Base-by-base conservation (phyloP, 805 yeast genomes). In the Candida namnaoensis region DNA sequence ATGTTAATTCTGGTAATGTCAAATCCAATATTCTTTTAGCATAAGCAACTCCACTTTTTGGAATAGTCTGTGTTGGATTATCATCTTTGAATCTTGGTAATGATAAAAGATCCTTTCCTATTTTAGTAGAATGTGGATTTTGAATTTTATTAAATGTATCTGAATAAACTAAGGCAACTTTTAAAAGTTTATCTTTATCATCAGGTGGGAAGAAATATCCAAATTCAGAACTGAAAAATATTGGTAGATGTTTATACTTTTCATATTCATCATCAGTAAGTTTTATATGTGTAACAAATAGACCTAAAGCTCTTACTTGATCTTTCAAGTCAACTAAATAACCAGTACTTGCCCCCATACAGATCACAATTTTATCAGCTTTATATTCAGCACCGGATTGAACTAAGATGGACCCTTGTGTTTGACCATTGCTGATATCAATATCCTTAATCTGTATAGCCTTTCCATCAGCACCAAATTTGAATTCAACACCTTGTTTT, bases 191-290 rank as follows among this genome's bases (percentile, higher is more conserved):
- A 1, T 64, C 57, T 1, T 57, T 57, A 7, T 54, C 48, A 46
- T 70, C 74, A 11, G 76, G 76, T 5, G 75, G 73, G 54, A 71
- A 71, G 51, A 66, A 68, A 43, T 69, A 71, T 0, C 76, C 75
- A 39, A 57, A 41, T 35, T 65, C 68, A 1, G 70, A 54, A 44
- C 67, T 61, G 51, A 69, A 69, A 25, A 71, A 64, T 9, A 70
- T 57, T 1, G 76, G 76, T 14, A 69, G 57, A 38, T 53, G 45
- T 45, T 61, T 61, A 41, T 56, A 68, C 26, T 51, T 53, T 25
- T 52, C 52, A 43, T 49, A 67, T 44, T 70, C 73, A 32, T 52
- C 50, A 7, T 54, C 55, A 1, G 61, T 56, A 14, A 70, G 46
- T 36, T 61, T 56, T 4, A 70, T 54, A 44, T 69, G 74, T 2